Percentiles rank a stretch among this genome's conserved stretches.
Evolutionary conservation across 305 asterid species (phyloP).

Genomic region (Vinca major): DNA sequence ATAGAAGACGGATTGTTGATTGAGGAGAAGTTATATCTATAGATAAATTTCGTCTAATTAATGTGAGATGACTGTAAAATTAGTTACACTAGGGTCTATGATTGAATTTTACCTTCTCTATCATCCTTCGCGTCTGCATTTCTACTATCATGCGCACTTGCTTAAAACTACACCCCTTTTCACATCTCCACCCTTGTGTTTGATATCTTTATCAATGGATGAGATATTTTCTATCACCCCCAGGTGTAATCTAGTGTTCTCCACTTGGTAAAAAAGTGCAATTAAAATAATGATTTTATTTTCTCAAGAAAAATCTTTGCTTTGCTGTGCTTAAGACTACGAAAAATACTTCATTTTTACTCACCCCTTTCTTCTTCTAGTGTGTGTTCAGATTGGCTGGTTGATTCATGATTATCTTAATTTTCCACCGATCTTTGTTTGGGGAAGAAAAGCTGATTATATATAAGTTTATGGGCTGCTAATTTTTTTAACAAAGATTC

Average conservation of each 20-base stretch:
- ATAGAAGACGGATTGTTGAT: no score
- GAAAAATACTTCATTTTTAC: slow-evolving; percentile 4
- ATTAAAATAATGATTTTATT: slow-evolving; percentile 25
- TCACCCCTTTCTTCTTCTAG: slow-evolving; percentile 6
- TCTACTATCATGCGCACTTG: slow-evolving; percentile 14
- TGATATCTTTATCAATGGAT: slow-evolving; percentile 6
- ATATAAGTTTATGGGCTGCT: background rate
- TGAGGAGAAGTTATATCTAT: no score
- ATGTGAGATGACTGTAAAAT: no score
- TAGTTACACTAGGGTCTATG: no score
- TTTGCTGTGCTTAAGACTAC: slow-evolving; percentile 4
- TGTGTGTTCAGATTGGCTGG: slow-evolving; percentile 8
- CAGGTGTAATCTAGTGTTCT: slow-evolving; percentile 28
- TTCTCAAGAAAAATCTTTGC: slow-evolving; percentile 6
- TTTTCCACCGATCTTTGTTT: slow-evolving; percentile 25
- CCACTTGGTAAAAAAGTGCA: slow-evolving; percentile 29
- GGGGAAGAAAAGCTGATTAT: slow-evolving; percentile 5
- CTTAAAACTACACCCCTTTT: background rate
- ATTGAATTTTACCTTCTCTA: no score
- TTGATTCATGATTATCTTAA: slow-evolving; percentile 12
- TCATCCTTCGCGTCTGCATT: no score
- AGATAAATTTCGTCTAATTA: no score
- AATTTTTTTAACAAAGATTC: slow-evolving; percentile 6
- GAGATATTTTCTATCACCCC: slow-evolving; percentile 7
- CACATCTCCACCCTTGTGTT: slow-evolving; percentile 25